These are phyloP conservation scores for Oemleria cerasiformis DNA, from an alignment of 306 rosid species.

Conservation along the genomic window DNA sequence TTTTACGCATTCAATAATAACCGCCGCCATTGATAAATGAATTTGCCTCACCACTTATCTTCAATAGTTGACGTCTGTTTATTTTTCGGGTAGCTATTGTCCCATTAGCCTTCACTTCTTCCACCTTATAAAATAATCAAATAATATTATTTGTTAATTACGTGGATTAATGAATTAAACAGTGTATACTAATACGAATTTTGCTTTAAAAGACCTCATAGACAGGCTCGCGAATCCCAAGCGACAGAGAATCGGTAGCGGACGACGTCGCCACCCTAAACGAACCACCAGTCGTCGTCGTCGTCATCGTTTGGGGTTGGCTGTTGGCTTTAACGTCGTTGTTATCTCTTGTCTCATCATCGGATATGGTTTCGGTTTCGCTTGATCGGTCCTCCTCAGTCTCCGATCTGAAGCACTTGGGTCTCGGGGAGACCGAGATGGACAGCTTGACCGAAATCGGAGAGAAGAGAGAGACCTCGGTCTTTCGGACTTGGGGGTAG, in stretches of 20 bases:
- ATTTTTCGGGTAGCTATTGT: constrained; percentile 67
- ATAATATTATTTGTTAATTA: neutral
- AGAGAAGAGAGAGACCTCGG: constrained; percentile 24
- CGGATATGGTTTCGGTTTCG: constrained; percentile 41
- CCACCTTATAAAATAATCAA: constrained; percentile 47
- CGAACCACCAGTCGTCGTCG: constrained; percentile 19
- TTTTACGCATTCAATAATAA: no score
- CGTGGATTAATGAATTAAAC: neutral
- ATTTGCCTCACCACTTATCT: constrained; percentile 73
- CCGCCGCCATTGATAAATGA: neutral
- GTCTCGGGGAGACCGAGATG: constrained; percentile 20
- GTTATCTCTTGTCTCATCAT: constrained; percentile 29
- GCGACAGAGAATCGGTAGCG: constrained; percentile 55
- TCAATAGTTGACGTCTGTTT: constrained; percentile 83
- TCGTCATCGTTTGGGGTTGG: constrained; percentile 1
- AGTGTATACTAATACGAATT: neutral
- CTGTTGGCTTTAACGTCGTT: constrained; percentile 13
- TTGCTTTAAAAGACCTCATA: constrained; percentile 58
- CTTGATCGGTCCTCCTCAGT: constrained; percentile 57
- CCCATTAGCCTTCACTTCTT: constrained; percentile 81
- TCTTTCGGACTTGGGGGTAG: constrained; percentile 29
- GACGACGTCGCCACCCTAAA: constrained; percentile 40
- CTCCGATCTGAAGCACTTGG: constrained; percentile 52
- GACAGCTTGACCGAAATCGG: constrained; percentile 21
- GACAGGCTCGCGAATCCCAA: constrained; percentile 94